Evolutionary conservation across 805 yeast species (phyloP), one percentile per base, ranked within the genome.

Genomic region (Yarrowia sp.): DNA sequence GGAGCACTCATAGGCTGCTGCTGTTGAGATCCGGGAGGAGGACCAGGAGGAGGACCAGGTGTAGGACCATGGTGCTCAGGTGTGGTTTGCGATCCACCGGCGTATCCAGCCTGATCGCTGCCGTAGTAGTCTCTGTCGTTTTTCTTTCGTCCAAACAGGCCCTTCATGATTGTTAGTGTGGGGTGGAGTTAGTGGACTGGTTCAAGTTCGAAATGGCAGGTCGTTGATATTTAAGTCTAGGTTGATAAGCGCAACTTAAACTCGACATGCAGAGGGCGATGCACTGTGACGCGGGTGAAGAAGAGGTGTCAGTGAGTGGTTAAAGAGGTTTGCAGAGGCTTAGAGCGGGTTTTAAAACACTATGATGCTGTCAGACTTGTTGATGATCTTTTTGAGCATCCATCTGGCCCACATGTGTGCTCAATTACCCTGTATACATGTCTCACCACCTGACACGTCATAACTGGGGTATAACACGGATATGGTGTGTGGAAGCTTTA

Each of bases 61-160:
- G 65, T 59, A 5, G 65, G 65, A 1, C 65, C 65, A n/a, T 59
- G 65, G 35, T 59, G 49, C 19, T 35, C 65, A 1, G 65, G 46
- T 9, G 16, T 16, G 22, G 65, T 59, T 14, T 45, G 65, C 5
- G 61, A 55, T 5, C 45, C n/a, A 11, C 65, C 65, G 2, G 52
- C 15, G 32, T 42, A 14, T 16, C 32, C 8, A 42, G 65, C 52
- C 16, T 42, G 50, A 52, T 59, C 52, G 42, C 41, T 59, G 16
- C 65, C 65, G 65, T 59, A 59, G 42, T 59, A 59, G 8, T 59
- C 65, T 22, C 65, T 43, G 65, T 59, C 65, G 52, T 9, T 45
- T 59, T 59, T 59, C 42, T 59, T 59, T 32, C 65, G 50, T 59
- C 65, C 65, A 8, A 59, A 59, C 12, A 59, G 42, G 12, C 65